Percentiles rank a stretch among this genome's conserved stretches.
These are phyloP conservation scores for Pyrus betulifolia DNA, from an alignment of 306 rosid genomes.

Conservation along the genomic window DNA sequence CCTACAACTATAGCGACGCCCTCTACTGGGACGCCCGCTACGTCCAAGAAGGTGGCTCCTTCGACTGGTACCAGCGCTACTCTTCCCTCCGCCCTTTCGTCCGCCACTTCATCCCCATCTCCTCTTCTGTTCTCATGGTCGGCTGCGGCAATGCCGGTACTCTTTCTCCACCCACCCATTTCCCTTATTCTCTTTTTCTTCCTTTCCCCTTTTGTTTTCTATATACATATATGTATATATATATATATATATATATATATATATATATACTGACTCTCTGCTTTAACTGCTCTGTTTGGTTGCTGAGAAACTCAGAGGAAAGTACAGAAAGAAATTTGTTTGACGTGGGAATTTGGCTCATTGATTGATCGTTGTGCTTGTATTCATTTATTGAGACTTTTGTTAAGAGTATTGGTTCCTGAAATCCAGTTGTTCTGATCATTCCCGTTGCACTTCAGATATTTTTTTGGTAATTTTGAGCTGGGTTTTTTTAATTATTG, in stretches of 20 bases:
- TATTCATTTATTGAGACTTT: neutral
- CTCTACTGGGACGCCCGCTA: conserved; percentile 83
- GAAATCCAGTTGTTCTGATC: neutral
- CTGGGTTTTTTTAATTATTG: neutral
- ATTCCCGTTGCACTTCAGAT: neutral
- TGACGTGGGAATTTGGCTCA: neutral
- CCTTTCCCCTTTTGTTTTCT: neutral
- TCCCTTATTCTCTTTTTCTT: neutral
- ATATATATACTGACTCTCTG: neutral
- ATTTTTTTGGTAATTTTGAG: neutral
- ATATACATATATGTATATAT: too few relatives aligned
- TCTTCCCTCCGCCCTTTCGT: conserved; percentile 76
- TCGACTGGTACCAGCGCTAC: conserved; percentile 95
- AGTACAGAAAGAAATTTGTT: neutral
- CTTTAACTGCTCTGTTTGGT: neutral
- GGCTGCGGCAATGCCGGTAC: conserved; percentile 98
- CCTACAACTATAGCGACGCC: conserved; percentile 84
- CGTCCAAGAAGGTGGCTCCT: conserved; percentile 63
- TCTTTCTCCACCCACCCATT: neutral
- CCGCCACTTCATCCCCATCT: conserved; percentile 42
- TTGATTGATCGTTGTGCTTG: neutral
- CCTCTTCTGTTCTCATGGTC: conserved; percentile 71
- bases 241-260: too few relatives aligned
- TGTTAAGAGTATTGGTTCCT: neutral
- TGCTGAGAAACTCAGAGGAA: neutral